A percentile compares a stretch with the other conserved stretches of the same genome.
Conservation (phyloP, 768 basidiomycete genomes). For the Macrolepiota fuliginosa region DNA sequence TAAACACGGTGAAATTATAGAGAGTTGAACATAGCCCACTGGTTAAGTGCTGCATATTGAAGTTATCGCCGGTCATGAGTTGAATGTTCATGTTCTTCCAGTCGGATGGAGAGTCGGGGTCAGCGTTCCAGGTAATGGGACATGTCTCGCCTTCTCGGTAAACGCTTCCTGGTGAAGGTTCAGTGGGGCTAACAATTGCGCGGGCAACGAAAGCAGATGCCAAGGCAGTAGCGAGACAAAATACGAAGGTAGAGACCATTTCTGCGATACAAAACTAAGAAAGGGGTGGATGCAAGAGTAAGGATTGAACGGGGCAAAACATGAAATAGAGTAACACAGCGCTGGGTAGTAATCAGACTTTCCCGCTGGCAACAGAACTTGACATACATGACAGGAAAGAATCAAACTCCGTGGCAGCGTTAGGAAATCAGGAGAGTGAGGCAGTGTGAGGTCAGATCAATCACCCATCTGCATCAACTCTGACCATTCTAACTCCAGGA, state of each 20-base stretch:
- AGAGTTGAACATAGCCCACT: slow-evolving; percentile 39
- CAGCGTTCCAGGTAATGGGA: slow-evolving; percentile 55
- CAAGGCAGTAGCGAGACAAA: slow-evolving; percentile 33
- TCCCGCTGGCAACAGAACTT: background rate
- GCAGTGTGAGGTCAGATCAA: background rate
- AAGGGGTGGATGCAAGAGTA: background rate
- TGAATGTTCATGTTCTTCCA: slow-evolving; percentile 78
- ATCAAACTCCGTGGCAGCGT: background rate
- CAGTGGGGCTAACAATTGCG: slow-evolving; percentile 58
- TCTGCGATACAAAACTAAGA: slow-evolving; percentile 12
- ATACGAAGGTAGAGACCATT: slow-evolving; percentile 23
- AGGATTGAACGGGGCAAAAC: too few species aligned
- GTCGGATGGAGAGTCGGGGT: slow-evolving; percentile 42
- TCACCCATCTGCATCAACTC: background rate
- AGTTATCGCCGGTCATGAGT: slow-evolving; percentile 79
- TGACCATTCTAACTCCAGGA: background rate
- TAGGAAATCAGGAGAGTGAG: background rate
- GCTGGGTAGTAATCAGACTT: background rate
- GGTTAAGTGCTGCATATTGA: slow-evolving; percentile 62
- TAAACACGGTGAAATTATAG: background rate
- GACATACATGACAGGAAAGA: background rate
- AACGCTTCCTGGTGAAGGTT: slow-evolving; percentile 55
- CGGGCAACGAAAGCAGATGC: slow-evolving; percentile 35
- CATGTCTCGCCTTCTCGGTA: slow-evolving; percentile 62
- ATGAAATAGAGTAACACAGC: background rate